These are phyloP conservation scores for Cercophora sp. DNA, from an alignment of 495 filamentous ascomycete genomes.

Conservation along the genomic window DNA sequence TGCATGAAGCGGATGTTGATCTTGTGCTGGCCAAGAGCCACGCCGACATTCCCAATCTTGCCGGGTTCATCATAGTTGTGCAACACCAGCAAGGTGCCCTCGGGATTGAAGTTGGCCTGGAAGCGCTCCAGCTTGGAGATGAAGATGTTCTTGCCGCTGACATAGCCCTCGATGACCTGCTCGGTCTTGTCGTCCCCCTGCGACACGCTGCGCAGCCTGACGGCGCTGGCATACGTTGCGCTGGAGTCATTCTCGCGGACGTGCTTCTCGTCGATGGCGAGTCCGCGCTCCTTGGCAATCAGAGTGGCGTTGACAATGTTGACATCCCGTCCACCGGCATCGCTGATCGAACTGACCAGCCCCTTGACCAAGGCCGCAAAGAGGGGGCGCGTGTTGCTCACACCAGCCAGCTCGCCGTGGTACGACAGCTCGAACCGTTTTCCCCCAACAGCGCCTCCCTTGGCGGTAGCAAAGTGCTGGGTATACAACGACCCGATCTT, in stretches of 20 bases:
- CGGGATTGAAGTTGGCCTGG: slow-evolving; percentile 57
- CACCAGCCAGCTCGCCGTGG: slow-evolving; percentile 57
- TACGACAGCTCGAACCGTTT: slow-evolving; percentile 67
- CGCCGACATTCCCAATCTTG: slow-evolving; percentile 69
- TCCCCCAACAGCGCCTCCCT: slow-evolving; percentile 34
- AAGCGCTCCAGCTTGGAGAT: slow-evolving; percentile 66
- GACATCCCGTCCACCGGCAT: slow-evolving; percentile 56
- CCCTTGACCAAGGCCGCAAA: slow-evolving; percentile 69
- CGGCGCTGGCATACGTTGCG: slow-evolving; percentile 54
- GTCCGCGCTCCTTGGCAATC: slow-evolving; percentile 63
- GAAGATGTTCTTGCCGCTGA: slow-evolving; percentile 51
- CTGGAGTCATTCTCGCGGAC: slow-evolving; percentile 47
- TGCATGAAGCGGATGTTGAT: slow-evolving; percentile 72
- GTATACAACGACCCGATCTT: slow-evolving; percentile 68
- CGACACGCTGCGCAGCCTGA: slow-evolving; percentile 48
- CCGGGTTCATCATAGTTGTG: slow-evolving; percentile 70
- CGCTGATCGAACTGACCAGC: slow-evolving; percentile 55
- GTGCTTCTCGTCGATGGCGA: slow-evolving; percentile 63
- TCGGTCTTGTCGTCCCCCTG: slow-evolving; percentile 28
- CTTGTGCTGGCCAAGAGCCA: slow-evolving; percentile 54
- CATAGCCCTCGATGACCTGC: slow-evolving; percentile 64
- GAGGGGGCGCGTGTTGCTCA: slow-evolving; percentile 64
- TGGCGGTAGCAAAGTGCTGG: slow-evolving; percentile 55
- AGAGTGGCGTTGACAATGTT: slow-evolving; percentile 72
- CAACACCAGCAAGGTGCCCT: slow-evolving; percentile 61